phyloP scores from a whole-genome alignment of 1,284 basidiomycete genomes.

The Ganoderma multipileum region DNA sequence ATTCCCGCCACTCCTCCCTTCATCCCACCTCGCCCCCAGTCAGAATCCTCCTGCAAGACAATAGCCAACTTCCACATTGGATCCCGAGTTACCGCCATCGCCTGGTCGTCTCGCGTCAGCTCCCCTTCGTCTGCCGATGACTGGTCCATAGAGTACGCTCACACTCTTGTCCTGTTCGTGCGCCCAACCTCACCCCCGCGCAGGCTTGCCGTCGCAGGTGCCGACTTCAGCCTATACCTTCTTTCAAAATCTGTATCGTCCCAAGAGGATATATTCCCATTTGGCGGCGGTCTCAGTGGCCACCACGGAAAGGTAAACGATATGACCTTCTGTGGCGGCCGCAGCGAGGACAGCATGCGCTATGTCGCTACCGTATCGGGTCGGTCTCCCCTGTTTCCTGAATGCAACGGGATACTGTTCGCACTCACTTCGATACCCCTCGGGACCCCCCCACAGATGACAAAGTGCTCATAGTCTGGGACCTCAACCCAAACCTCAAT shows the following conservation, averaged over 20 bases:
- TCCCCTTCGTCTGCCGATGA: slow-evolving; percentile 69
- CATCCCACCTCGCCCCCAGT: slow-evolving; percentile 31
- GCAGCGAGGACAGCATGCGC: slow-evolving; percentile 64
- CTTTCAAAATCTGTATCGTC: slow-evolving; percentile 60
- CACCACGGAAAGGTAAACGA: slow-evolving; percentile 79
- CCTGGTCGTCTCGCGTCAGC: slow-evolving; percentile 74
- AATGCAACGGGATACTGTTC: not conserved
- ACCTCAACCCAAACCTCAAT: slow-evolving; percentile 64
- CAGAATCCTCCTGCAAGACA: slow-evolving; percentile 46
- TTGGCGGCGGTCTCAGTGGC: slow-evolving; percentile 79
- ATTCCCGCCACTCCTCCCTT: slow-evolving; percentile 20
- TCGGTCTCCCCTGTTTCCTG: slow-evolving; percentile 36
- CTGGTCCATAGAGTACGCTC: slow-evolving; percentile 74
- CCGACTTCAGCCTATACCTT: slow-evolving; percentile 73
- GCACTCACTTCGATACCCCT: slow-evolving; percentile 3
- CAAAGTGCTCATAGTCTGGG: slow-evolving; percentile 85
- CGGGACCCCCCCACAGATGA: slow-evolving; percentile 57
- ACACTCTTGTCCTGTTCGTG: slow-evolving; percentile 18
- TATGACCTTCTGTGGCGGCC: slow-evolving; percentile 78
- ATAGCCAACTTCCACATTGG: slow-evolving; percentile 80
- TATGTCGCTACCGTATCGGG: slow-evolving; percentile 84
- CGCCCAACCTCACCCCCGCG: slow-evolving; percentile 9
- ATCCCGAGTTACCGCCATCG: slow-evolving; percentile 73
- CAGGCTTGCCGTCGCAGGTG: slow-evolving; percentile 71
- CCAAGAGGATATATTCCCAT: slow-evolving; percentile 65